Base-by-base conservation (phyloP, 2,329 filamentous ascomycete genomes). In the Colletotrichum sp. region DNA sequence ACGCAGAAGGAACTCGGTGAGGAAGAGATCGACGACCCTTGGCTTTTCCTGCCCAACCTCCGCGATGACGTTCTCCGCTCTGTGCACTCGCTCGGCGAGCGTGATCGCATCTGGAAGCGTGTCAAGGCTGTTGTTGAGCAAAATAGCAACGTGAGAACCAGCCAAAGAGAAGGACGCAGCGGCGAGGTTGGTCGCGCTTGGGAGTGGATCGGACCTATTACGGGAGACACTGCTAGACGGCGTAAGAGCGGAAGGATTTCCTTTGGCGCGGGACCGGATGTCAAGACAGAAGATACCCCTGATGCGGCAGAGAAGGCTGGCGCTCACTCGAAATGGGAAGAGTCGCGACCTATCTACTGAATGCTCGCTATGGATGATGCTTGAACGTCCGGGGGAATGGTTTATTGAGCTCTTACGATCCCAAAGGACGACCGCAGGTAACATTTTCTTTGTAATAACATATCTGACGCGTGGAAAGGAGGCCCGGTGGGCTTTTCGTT, bases 11-110 rank as follows among this genome's bases (percentile, higher is more conserved):
- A 95, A 77, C 86, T 96, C n/a, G 93, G 96, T 77, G 93, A 92
- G 84, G 82, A 92, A 82, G 83, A 90, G 83, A 76, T 93, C 68
- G 91, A 92, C 22, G 96, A 98, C 77, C 89, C 93, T 2, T 98
- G 94, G 86, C 91, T 99, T 77, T 95, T 95, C 81, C 91, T 98
- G 79, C 95, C 95, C 1, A 97, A 98, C 82, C 87, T 99, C 70
- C 90, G 97, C 75, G 97, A 99, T 81, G 96, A 98, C 81, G 93
- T 99, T 5, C 88, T 99, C 52, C 90, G 96, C 25, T 91, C 94
- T 32, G 93, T 98, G 77, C 95, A 98, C 83, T 93, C 91, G 5
- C 89, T 96, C 25, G 89, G 90, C 11, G 91, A 96, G 80, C 90
- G 97, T 48, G 94, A 97, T 82, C 91, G 92, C 72, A 88, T 99